A percentile compares a stretch with the other conserved stretches of the same genome.
Conservation (phyloP, 1,284 basidiomycete species). For the Rhodotorula mucilaginosa region DNA sequence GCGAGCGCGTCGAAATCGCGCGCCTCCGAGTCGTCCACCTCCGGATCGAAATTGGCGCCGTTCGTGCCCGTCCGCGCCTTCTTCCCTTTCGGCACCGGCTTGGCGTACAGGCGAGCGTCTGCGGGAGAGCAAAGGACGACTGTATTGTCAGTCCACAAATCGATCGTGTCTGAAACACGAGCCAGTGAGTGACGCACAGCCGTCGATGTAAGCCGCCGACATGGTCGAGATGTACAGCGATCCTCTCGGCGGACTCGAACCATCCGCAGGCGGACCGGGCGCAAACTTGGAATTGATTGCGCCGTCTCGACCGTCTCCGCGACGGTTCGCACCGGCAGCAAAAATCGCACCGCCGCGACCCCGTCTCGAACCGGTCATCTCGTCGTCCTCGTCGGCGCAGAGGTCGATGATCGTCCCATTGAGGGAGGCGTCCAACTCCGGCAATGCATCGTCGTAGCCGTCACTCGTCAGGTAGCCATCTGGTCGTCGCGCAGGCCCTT, state of each 20-base stretch:
- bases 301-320: constrained; percentile 6
- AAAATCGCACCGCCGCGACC: neutral
- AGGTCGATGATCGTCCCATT: neutral
- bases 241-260: constrained; percentile 20
- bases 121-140: neutral
- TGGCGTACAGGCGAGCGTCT: constrained; percentile 4
- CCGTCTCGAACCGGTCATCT: constrained; percentile 2
- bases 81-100: neutral
- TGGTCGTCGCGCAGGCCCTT: neutral
- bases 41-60: neutral
- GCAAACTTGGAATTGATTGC: constrained; percentile 8
- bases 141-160: neutral
- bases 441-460: neutral
- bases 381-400: constrained; percentile 20
- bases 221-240: constrained; percentile 25
- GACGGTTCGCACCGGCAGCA: neutral
- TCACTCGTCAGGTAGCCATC: constrained; percentile 1
- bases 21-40: constrained; percentile 6
- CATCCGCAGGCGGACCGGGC: constrained; percentile 25
- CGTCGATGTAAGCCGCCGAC: constrained; percentile 12
- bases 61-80: neutral
- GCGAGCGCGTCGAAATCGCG: constrained; percentile 7
- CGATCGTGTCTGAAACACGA: neutral
- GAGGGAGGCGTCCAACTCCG: constrained; percentile 9
- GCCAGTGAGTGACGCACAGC: constrained; percentile 11